These are phyloP conservation scores for Penicillium malachiteum DNA, from an alignment of 495 filamentous ascomycete species.

Conservation along the genomic window DNA sequence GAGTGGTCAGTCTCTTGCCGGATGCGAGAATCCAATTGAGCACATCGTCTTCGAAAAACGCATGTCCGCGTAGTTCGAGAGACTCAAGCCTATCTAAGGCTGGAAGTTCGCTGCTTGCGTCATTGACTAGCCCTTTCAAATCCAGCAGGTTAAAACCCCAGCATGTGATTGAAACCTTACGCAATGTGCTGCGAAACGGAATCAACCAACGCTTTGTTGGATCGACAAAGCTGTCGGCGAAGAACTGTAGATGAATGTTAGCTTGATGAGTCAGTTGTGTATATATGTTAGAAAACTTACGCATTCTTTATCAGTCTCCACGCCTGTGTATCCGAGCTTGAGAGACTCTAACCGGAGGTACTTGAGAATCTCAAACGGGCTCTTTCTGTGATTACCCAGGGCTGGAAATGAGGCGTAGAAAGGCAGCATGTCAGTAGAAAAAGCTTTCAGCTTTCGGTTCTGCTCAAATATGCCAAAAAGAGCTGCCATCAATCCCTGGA, in stretches of 20 bases:
- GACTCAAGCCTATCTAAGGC: background rate
- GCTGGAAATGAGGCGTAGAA: no score
- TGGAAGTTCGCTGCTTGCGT: background rate
- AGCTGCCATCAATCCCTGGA: no score
- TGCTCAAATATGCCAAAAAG: no score
- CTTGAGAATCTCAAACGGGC: no score
- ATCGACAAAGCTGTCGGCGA: background rate
- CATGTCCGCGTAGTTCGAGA: background rate
- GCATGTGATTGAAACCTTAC: background rate
- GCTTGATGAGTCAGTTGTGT: no score
- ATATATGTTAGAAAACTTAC: no score
- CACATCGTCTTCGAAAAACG: background rate
- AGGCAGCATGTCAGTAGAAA: no score
- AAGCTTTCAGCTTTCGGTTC: no score
- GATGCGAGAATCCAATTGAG: background rate
- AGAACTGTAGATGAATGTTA: background rate
- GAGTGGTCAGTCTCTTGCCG: background rate
- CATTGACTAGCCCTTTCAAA: background rate
- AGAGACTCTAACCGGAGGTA: no score
- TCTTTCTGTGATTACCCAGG: no score
- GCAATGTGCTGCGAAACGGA: background rate
- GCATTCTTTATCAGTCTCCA: no score
- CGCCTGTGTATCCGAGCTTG: no score
- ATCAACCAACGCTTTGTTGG: background rate
- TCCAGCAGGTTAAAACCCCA: background rate